Evolutionary conservation across 2,329 filamentous ascomycete genomes (phyloP).

Genomic region (Zymoseptoria brevis): DNA sequence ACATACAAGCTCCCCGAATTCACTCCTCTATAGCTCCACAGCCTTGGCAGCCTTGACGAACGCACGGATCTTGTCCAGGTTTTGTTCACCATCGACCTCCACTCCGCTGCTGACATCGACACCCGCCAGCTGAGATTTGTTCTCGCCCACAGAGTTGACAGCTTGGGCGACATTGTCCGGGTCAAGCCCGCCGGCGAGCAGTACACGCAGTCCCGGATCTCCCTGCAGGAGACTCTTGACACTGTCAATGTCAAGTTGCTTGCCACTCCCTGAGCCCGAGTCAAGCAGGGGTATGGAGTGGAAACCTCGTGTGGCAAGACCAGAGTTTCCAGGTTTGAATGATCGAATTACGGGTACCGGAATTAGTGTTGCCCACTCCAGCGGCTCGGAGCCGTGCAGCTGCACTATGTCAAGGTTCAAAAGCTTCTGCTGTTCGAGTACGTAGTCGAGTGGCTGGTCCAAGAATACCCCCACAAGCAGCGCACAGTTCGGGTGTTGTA

Average conservation of each 20-base stretch:
- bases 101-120: constrained; percentile 95
- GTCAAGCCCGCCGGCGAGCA: constrained; percentile 79
- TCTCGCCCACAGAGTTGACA: constrained; percentile 55
- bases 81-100: constrained; percentile 74
- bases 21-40: constrained; percentile 15
- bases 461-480: constrained; percentile 90
- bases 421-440: constrained; percentile 67
- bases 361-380: constrained; percentile 85
- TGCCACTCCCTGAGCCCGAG: constrained; percentile 73
- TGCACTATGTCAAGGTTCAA: constrained; percentile 83
- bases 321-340: constrained; percentile 70
- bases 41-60: constrained; percentile 71
- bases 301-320: constrained; percentile 65
- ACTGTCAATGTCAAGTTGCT: constrained; percentile 62
- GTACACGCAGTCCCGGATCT: constrained; percentile 63
- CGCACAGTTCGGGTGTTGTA: constrained; percentile 52
- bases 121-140: constrained; percentile 57
- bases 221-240: constrained; percentile 59
- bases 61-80: constrained; percentile 66
- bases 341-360: constrained; percentile 85
- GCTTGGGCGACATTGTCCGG: constrained; percentile 67
- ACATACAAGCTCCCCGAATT: neutral
- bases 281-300: constrained; percentile 81
- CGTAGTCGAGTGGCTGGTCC: constrained; percentile 75
- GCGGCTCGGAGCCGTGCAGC: constrained; percentile 81